These are phyloP conservation scores for Sphagnum tenellum DNA, from an alignment of 225 moss, liverwort and hornwort genomes.

Conservation along the genomic window DNA sequence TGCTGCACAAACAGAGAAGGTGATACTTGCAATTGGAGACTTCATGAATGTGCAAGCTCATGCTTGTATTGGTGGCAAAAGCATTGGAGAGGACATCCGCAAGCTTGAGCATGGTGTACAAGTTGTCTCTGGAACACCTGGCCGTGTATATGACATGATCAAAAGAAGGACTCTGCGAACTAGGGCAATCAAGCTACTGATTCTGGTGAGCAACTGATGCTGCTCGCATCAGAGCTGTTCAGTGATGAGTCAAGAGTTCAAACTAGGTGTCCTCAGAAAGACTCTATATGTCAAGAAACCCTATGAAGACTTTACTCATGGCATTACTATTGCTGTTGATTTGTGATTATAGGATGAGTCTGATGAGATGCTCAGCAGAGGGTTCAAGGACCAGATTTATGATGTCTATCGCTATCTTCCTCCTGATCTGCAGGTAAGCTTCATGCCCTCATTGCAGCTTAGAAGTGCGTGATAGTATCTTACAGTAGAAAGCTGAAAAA, in stretches of 20 bases:
- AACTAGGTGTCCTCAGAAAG: too few species aligned
- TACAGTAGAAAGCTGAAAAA: too few species aligned
- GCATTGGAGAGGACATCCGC: constrained; percentile 85
- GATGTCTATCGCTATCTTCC: constrained; percentile 86
- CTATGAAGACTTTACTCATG: too few species aligned
- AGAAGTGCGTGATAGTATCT: too few species aligned
- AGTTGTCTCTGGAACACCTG: constrained; percentile 86
- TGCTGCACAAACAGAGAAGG: constrained; percentile 87
- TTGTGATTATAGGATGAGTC: constrained; percentile 59
- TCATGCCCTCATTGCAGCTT: too few species aligned
- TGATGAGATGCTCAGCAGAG: constrained; percentile 91
- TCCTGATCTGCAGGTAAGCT: constrained; percentile 63
- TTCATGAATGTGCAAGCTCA: constrained; percentile 89
- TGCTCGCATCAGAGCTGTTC: too few species aligned
- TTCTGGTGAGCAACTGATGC: constrained; percentile 33
- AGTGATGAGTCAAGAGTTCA: too few species aligned
- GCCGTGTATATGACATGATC: constrained; percentile 87
- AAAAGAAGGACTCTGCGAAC: constrained; percentile 83
- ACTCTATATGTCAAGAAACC: too few species aligned
- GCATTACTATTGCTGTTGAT: too few species aligned
- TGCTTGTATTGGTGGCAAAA: constrained; percentile 89
- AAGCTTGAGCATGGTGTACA: constrained; percentile 84
- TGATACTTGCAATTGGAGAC: constrained; percentile 80
- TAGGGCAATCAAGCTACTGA: constrained; percentile 73
- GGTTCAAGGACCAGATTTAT: constrained; percentile 85